A percentile compares a stretch with the other conserved stretches of the same genome.
Conservation (phyloP, 1,284 basidiomycete species). For the Trichosporon faecale region DNA sequence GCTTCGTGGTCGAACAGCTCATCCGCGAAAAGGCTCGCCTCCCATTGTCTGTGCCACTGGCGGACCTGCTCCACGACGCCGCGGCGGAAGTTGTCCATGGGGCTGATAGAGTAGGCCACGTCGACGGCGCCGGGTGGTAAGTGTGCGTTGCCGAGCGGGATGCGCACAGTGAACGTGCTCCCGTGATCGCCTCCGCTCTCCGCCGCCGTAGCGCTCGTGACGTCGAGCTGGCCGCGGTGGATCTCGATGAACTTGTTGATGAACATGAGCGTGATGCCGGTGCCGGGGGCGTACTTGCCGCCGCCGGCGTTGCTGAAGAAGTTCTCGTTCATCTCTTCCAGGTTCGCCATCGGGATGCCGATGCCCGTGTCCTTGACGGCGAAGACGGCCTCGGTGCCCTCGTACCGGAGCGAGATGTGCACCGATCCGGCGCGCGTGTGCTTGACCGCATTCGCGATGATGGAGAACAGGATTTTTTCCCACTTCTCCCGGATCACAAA, state of each 20-base stretch:
- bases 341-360: constrained; percentile 51
- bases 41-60: constrained; percentile 11
- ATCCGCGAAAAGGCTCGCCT: constrained; percentile 1
- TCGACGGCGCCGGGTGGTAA: constrained; percentile 42
- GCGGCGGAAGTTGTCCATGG: background rate
- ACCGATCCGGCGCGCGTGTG: constrained; percentile 39
- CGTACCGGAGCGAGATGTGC: constrained; percentile 34
- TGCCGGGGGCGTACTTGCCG: constrained; percentile 23
- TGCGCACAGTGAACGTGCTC: constrained; percentile 41
- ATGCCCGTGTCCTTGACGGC: constrained; percentile 52
- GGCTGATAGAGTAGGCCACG: background rate
- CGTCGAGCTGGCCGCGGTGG: constrained; percentile 51
- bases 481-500: constrained; percentile 53
- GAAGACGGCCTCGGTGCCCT: constrained; percentile 31
- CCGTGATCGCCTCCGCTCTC: constrained; percentile 44
- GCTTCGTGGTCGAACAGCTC: constrained; percentile 11
- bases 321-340: constrained; percentile 45
- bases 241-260: constrained; percentile 52
- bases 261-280: constrained; percentile 50
- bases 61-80: constrained; percentile 10
- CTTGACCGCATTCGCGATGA: constrained; percentile 52
- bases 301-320: constrained; percentile 48
- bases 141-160: constrained; percentile 44
- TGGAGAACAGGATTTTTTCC: constrained; percentile 54
- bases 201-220: constrained; percentile 42